Base-by-base conservation (phyloP, 805 yeast genomes). In the Saccharomycopsis fibuligera region DNA sequence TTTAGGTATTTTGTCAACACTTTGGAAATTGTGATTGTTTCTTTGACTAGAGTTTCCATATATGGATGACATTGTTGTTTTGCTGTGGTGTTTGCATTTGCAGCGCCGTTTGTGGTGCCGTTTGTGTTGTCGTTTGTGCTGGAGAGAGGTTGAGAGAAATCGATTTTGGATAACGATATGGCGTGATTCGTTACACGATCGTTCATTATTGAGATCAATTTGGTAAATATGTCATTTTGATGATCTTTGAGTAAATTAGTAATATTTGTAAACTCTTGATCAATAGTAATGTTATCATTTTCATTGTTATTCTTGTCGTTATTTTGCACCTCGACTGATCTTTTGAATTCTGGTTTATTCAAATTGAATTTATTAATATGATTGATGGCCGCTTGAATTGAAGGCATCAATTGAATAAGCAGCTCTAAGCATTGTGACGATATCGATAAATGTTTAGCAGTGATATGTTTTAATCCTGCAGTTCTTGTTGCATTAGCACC, bases 401-500 rank as follows among this genome's bases (percentile, higher is more conserved):
- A 64, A 1, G 73, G 72, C 1, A 76, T 56, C 19, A 69, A 50
- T 0, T 60, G 56, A 19, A 74, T 62, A 22, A 81, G 62, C 27
- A 72, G 66, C 48, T 78, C 78, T 27, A 84, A 66, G n/a, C 80
- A 68, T 58, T 84, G 87, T 3, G 82, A 76, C 33, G 85, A 77
- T 35, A 83, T 68, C 0, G 88, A 81, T 44, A 84, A 60, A 61
- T 84, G 86, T 55, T 79, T 80, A 1, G 88, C 82, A 3, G 86
- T 80, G 44, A 85, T 83, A 58, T 83, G 89, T 54, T 75, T 79
- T 44, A 84, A 67, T 0, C 86, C 88, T 0, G 91, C 86, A 0
- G 89, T 76, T 54, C 78, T 65, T 2, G 86, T 82, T 1, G 91
- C 91, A 37, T 85, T 86, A 1, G 90, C 88, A 39, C 81, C 83